Percentiles rank a stretch among this genome's conserved stretches.
phyloP scores from a whole-genome alignment of 2,329 filamentous ascomycete species.

The Trichophyton equinum region DNA sequence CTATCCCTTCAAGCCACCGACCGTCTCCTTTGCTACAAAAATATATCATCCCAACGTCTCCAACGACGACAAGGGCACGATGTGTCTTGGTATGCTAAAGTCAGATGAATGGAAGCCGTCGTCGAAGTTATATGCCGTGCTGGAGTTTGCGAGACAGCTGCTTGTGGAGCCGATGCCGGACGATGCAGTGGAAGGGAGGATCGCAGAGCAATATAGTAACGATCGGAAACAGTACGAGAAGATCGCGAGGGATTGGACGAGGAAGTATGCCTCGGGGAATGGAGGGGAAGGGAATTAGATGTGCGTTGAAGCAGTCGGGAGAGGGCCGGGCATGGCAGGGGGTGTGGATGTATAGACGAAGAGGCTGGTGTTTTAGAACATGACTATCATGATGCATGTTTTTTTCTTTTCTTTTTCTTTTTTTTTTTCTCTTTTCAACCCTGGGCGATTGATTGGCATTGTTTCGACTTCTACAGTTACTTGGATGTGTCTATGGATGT shows the following conservation, averaged over 20 bases:
- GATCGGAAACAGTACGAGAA: constrained; percentile 59
- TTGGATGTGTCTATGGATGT: neutral
- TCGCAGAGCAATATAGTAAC: constrained; percentile 70
- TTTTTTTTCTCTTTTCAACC: too few species aligned
- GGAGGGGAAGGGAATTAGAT: neutral
- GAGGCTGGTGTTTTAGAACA: neutral
- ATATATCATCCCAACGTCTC: constrained; percentile 96
- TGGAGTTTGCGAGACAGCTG: constrained; percentile 63
- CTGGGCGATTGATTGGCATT: neutral
- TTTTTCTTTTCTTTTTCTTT: too few species aligned
- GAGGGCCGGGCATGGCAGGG: too few species aligned
- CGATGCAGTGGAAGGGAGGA: constrained; percentile 74
- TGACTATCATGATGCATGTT: neutral
- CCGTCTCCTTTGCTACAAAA: constrained; percentile 96
- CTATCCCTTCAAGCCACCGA: constrained; percentile 97
- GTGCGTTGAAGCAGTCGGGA: neutral
- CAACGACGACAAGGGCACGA: constrained; percentile 70
- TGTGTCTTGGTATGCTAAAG: constrained; percentile 77
- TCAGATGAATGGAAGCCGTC: constrained; percentile 86
- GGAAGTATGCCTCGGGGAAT: constrained; percentile 50
- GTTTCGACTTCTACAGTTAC: neutral
- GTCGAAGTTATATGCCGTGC: constrained; percentile 60
- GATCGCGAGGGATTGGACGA: constrained; percentile 60
- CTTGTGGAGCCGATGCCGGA: constrained; percentile 74
- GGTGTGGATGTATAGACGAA: neutral